Conservation (phyloP, 2,329 filamentous ascomycete species). For the Tympanopsis confertula region DNA sequence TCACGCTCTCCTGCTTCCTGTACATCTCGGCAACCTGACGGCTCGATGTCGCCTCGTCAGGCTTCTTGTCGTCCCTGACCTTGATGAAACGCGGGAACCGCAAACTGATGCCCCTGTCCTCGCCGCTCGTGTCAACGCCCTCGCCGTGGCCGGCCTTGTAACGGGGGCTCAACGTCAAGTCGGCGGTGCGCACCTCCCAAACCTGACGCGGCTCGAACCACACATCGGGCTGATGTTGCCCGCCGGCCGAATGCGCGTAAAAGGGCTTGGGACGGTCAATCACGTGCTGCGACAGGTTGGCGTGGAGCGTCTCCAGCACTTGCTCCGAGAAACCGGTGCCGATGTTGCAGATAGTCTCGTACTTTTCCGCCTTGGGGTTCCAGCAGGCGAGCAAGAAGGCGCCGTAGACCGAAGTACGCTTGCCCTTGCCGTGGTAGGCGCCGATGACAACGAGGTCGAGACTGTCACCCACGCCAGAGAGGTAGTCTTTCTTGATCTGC, state of each 20-base stretch:
- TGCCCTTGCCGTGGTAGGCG: constrained; percentile 87
- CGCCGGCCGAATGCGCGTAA: constrained; percentile 72
- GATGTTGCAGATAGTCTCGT: constrained; percentile 97
- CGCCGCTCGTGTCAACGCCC: constrained; percentile 59
- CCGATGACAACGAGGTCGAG: constrained; percentile 92
- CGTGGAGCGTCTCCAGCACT: constrained; percentile 78
- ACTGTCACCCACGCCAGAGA: constrained; percentile 84
- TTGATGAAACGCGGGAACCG: constrained; percentile 91
- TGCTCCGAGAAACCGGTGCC: constrained; percentile 93
- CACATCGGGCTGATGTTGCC: constrained; percentile 91
- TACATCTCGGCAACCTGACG: constrained; percentile 95
- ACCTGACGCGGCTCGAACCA: constrained; percentile 94
- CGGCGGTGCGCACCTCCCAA: constrained; percentile 96
- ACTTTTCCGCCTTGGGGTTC: constrained; percentile 67
- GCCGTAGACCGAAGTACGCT: constrained; percentile 89
- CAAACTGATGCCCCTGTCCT: constrained; percentile 67
- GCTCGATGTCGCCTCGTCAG: constrained; percentile 75
- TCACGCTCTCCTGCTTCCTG: constrained; percentile 84
- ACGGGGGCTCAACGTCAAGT: constrained; percentile 80
- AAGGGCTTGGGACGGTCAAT: constrained; percentile 92
- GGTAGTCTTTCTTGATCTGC: constrained; percentile 94
- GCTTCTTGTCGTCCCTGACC: constrained; percentile 86
- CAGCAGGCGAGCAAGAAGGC: constrained; percentile 95
- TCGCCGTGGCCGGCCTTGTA: constrained; percentile 86
- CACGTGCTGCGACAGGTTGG: constrained; percentile 60